phyloP scores from a whole-genome alignment of 345 rosid species.

The Pugionium dolabratum region DNA sequence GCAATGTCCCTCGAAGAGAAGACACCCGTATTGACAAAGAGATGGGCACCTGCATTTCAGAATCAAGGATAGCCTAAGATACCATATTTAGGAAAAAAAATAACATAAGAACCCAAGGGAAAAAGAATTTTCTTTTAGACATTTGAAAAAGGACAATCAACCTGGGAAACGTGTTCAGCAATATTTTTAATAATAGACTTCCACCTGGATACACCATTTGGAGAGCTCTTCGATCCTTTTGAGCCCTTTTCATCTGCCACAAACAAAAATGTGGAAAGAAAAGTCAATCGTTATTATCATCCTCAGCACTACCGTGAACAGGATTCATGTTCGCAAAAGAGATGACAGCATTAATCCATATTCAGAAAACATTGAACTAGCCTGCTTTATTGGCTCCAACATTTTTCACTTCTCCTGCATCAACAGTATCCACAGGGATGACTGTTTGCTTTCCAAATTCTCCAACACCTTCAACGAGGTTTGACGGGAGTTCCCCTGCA shows the following conservation, averaged over 20 bases:
- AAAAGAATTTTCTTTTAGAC: not conserved
- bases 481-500: constrained; percentile 51
- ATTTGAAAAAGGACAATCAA: constrained; percentile 1
- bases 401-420: constrained; percentile 46
- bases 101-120: constrained; percentile 9
- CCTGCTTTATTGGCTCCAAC: constrained; percentile 56
- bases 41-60: constrained; percentile 69
- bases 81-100: constrained; percentile 4
- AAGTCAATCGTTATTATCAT: constrained; percentile 12
- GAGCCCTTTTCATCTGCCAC: constrained; percentile 34
- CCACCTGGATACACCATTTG: constrained; percentile 46
- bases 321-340: constrained; percentile 25
- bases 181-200: constrained; percentile 39
- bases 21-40: constrained; percentile 77
- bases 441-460: constrained; percentile 58
- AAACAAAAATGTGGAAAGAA: constrained; percentile 15
- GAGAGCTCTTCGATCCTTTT: constrained; percentile 32
- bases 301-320: constrained; percentile 2
- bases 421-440: constrained; percentile 51
- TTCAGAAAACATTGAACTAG: constrained; percentile 39
- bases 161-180: constrained; percentile 45
- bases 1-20: constrained; percentile 79
- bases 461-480: constrained; percentile 68
- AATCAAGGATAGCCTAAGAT: constrained; percentile 34
- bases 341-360: constrained; percentile 50